Conservation (phyloP, 139 green algal genomes). For the Tetradesmus obliquus region DNA sequence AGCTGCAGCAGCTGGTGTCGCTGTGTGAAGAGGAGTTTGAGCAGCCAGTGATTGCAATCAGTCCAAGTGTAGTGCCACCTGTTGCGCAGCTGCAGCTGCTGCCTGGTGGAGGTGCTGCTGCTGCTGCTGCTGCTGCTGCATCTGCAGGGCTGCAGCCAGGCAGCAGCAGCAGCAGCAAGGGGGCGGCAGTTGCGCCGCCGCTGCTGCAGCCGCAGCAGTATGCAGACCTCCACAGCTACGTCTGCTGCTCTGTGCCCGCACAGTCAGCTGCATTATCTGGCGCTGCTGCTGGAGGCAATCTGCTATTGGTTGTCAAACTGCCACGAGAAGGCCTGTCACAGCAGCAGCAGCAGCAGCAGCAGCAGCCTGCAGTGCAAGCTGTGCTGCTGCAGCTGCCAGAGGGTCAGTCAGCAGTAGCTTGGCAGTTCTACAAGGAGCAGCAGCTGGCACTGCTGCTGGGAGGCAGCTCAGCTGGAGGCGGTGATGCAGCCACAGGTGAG, state of each 20-base stretch:
- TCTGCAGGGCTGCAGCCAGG: neutral
- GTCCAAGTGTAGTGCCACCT: neutral
- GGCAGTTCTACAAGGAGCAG: conserved; percentile 24
- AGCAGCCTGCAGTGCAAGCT: neutral
- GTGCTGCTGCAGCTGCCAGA: conserved; percentile 21
- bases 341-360: neutral
- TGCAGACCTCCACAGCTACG: neutral
- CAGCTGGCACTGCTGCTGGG: conserved; percentile 24
- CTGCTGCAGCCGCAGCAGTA: conserved; percentile 12
- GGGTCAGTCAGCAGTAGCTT: neutral
- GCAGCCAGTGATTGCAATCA: conserved; percentile 27
- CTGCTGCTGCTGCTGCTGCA: neutral
- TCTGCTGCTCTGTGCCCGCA: conserved; percentile 4
- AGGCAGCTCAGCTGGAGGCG: neutral
- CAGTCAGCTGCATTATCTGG: neutral
- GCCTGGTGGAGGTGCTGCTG: neutral
- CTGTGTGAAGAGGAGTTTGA: conserved; percentile 31
- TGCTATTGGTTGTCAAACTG: neutral
- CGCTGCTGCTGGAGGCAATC: conserved; percentile 4
- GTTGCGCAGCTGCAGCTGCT: conserved; percentile 31
- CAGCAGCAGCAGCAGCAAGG: conserved; percentile 1
- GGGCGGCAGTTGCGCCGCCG: neutral
- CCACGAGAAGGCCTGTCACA: neutral
- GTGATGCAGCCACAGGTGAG: neutral
- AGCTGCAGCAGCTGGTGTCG: conserved; percentile 41